Evolutionary conservation across 2,329 filamentous ascomycete genomes (phyloP), one percentile per base, ranked within the genome.

Genomic region (Biscogniauxia sp.): DNA sequence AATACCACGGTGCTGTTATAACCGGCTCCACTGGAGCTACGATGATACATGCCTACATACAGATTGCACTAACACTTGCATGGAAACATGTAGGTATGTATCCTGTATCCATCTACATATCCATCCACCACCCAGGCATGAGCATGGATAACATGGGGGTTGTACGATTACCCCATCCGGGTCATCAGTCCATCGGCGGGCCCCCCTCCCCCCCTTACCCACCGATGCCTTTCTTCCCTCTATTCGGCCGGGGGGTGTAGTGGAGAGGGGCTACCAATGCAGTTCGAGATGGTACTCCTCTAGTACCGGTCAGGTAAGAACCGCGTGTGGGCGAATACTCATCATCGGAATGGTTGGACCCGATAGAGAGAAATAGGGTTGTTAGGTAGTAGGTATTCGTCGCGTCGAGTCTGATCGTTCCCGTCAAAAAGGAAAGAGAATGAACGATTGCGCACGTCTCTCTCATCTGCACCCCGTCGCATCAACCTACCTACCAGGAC

Each of bases 401-500:
- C 28, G 28, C 28, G 28, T 32, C 28, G 7, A 32, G 11, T 9
- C 28, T 32, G 11, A 7, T 32, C 28, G 28, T 11, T n/a, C 37
- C 6, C 6, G 17, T 17, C 11, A 45, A 45, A 45, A 45, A 3
- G 19, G 8, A 32, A 54, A 8, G 17, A 37, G n/a, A 20, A 37
- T 37, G 11, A n/a, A 55, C 3, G 37, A 57, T 52, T 54, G 37
- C 25, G 50, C 57, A 13, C 25, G 50, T 58, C 25, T 20, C 56
- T 58, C 25, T 20, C 56, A 52, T 53, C 52, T 45, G 20, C 49
- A 49, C 28, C 25, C 59, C 53, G 53, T 51, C 55, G 28, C 55
- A 56, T 51, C 57, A 56, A 56, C 50, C 50, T 32, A 60, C 20
- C 57, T 32, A 60, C 20, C 57, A 28, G 55, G 55, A 59, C 62